Percentiles rank a stretch among this genome's conserved stretches.
phyloP scores from a whole-genome alignment of 306 rosid genomes.

The Sicyos baderoa region DNA sequence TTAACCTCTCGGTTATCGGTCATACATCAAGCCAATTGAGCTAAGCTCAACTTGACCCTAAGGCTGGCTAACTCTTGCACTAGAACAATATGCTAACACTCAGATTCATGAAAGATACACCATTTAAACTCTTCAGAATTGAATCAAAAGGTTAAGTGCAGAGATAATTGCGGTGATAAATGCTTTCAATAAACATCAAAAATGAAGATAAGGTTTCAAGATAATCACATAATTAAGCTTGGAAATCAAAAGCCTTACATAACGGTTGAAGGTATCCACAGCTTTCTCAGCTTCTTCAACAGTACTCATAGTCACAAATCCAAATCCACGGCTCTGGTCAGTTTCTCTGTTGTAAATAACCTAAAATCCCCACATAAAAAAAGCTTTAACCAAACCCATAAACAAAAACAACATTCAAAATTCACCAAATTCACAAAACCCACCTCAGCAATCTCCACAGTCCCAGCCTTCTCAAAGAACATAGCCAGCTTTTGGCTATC shows the following conservation, averaged over 20 bases:
- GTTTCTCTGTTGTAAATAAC: conserved; percentile 78
- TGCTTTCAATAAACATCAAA: not conserved
- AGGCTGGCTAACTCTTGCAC: not conserved
- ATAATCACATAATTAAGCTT: not conserved
- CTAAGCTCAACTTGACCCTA: too few relatives aligned
- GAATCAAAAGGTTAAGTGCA: not conserved
- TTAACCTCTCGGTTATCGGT: too few relatives aligned
- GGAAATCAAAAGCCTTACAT: conserved; percentile 41
- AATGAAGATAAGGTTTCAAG: conserved; percentile 7
- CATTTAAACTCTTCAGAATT: not conserved
- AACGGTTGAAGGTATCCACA: conserved; percentile 55
- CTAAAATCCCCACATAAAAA: conserved; percentile 32
- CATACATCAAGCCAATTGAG: too few relatives aligned
- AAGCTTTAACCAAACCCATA: not conserved
- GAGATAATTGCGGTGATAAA: not conserved
- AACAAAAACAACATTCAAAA: not conserved
- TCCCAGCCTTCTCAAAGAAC: conserved; percentile 67
- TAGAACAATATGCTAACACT: not conserved
- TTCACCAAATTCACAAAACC: not conserved
- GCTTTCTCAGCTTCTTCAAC: conserved; percentile 78
- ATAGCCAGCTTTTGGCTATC: conserved; percentile 62
- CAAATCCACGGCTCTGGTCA: conserved; percentile 83
- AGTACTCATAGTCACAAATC: conserved; percentile 83
- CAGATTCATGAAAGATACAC: not conserved
- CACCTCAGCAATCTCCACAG: conserved; percentile 85